Base-by-base conservation (phyloP, 2,329 filamentous ascomycete species). In the Aspergillus ochraceus region DNA sequence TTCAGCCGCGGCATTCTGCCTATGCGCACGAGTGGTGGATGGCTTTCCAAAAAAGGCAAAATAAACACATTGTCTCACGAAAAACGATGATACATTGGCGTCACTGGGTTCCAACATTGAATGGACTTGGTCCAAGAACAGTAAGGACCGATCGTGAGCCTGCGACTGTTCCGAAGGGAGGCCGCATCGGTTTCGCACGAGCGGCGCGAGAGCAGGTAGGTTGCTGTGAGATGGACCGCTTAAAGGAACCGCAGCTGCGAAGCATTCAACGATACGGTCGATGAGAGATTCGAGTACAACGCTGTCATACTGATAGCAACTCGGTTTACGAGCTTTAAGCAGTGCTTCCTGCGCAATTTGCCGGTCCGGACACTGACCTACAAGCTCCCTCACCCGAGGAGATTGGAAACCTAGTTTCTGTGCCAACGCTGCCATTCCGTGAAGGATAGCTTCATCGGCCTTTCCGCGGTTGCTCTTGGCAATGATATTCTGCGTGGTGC, bases 51-150 rank as follows among this genome's bases (percentile, higher is more conserved):
- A 67, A 59, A 69, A 69, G 24, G 60, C 60, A 52, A 64, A 66
- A 55, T 68, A 69, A 45, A 69, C 53, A 52, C 57, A 65, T 47
- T 58, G 53, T 59, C 66, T 66, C 46, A 69, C 59, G 19, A 61
- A 65, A 36, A 63, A 47, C 2, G 64, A 62, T 24, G 62, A 63
- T n/a, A 63, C 60, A 42, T 65, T 62, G 17, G 47, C 24, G 45
- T 24, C 57, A 26, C 26, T 8, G 61, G 11, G 24, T 45, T 49
- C 58, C 50, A 54, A 50, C 29, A 11, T 32, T 32, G 30, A 32
- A 60, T 69, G 52, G 24, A 69, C 52, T 54, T 61, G 24, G 32
- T 70, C 55, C n/a, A 70, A 49, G 42, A 70, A 70, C 59, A 70
- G 64, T 50, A 67, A 66, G 24, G 10, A 57, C 49, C 29, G 52